Conservation (phyloP, 2,329 filamentous ascomycete species). For the Dactylonectria macrodidyma region DNA sequence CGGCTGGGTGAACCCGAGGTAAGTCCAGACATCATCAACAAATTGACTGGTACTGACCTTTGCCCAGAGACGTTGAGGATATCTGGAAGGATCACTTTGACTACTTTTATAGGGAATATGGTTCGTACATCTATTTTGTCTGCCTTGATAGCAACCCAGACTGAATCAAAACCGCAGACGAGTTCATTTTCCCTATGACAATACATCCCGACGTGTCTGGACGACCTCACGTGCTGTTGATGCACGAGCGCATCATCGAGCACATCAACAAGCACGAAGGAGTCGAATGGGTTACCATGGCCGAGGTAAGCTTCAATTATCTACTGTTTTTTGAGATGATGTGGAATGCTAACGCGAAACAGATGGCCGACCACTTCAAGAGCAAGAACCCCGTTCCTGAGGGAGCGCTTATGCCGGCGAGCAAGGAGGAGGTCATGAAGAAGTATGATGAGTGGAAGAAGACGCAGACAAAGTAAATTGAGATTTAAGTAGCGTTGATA, state of each 20-base stretch:
- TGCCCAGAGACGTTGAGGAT: constrained; percentile 68
- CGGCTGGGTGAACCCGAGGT: constrained; percentile 68
- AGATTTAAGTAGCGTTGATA: neutral
- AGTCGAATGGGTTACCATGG: constrained; percentile 79
- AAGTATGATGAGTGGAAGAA: constrained; percentile 39
- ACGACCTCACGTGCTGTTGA: constrained; percentile 78
- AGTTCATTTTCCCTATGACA: constrained; percentile 84
- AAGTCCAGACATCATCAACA: neutral
- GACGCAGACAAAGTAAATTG: constrained; percentile 14
- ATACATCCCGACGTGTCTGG: constrained; percentile 83
- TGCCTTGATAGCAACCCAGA: too few species aligned
- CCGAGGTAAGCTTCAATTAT: constrained; percentile 56
- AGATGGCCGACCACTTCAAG: constrained; percentile 81
- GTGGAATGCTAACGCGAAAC: neutral
- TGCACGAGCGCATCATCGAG: constrained; percentile 78
- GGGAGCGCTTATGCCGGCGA: constrained; percentile 74
- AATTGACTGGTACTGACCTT: neutral
- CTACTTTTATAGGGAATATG: constrained; percentile 83
- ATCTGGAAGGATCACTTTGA: constrained; percentile 78
- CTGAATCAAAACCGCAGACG: constrained; percentile 56
- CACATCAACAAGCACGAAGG: constrained; percentile 75
- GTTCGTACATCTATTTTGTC: constrained; percentile 9
- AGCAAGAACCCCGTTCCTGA: constrained; percentile 70
- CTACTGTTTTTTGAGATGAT: too few species aligned
- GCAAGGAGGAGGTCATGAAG: constrained; percentile 35